Evolutionary conservation across 305 asterid genomes (phyloP).

Genomic region (Fraxinus sp.): DNA sequence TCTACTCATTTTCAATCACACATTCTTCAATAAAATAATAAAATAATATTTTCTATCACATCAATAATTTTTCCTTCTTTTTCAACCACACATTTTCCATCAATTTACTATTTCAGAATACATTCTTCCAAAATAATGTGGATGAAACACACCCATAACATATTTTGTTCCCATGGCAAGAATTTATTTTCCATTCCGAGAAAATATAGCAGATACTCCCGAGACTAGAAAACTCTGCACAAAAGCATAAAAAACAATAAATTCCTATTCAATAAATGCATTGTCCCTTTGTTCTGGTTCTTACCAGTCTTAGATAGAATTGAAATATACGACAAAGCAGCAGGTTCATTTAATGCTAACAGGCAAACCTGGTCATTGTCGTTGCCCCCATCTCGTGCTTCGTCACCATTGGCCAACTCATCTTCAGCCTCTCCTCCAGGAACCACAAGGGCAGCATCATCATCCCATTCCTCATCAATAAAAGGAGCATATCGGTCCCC

Average conservation of each 20-base stretch:
- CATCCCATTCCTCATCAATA: conserved; percentile 90
- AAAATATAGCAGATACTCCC: not conserved
- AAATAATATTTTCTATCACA: too few species aligned
- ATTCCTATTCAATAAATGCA: not conserved
- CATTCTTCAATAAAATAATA: too few species aligned
- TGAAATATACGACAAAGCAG: not conserved
- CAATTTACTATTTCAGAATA: too few species aligned
- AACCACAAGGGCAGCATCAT: conserved; percentile 52
- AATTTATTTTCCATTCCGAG: not conserved
- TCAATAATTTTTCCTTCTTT: too few species aligned
- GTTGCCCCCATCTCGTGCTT: conserved; percentile 37
- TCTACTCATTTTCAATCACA: too few species aligned
- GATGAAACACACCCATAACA: too few species aligned
- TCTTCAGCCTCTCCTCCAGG: conserved; percentile 72
- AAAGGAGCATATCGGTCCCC: conserved; percentile 95
- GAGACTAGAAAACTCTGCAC: not conserved
- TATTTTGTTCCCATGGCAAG: not conserved
- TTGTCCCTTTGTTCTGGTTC: not conserved
- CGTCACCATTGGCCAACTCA: conserved; percentile 61
- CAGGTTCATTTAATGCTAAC: not conserved
- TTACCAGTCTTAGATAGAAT: not conserved
- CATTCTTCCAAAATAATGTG: too few species aligned
- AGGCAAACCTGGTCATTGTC: conserved; percentile 60
- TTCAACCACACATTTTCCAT: too few species aligned
- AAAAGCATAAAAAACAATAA: not conserved